These are phyloP conservation scores for Ustilago nuda DNA, from an alignment of 1,284 basidiomycete genomes.

Conservation along the genomic window DNA sequence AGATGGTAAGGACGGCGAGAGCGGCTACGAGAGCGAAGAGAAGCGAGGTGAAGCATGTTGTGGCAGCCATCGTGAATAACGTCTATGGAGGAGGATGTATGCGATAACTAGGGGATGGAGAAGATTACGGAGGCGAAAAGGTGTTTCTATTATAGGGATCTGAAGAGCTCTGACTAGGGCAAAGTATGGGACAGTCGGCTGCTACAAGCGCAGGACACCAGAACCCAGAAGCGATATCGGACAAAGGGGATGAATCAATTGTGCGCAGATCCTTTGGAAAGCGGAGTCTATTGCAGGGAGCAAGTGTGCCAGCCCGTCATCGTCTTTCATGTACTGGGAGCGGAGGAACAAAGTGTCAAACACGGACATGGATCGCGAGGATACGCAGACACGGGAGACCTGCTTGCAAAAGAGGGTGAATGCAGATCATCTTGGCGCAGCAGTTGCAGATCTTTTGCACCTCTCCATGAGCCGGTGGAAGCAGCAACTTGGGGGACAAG, in stretches of 20 bases:
- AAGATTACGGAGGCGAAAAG: not conserved
- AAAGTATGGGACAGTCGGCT: no score
- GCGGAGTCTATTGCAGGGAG: constrained; percentile 1
- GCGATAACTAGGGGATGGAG: not conserved
- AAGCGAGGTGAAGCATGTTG: constrained; percentile 19
- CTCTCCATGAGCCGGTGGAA: constrained; percentile 12
- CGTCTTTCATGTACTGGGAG: not conserved
- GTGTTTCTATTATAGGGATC: not conserved
- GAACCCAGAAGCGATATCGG: not conserved
- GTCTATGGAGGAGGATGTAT: constrained; percentile 12
- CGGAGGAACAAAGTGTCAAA: constrained; percentile 1
- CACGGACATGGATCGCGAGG: not conserved
- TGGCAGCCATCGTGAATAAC: constrained; percentile 10
- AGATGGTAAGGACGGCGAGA: constrained; percentile 17
- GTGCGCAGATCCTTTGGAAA: constrained; percentile 1
- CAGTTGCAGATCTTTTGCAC: constrained; percentile 10
- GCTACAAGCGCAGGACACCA: not conserved
- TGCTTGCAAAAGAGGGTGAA: not conserved
- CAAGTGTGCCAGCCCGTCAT: not conserved
- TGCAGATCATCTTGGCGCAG: constrained; percentile 18
- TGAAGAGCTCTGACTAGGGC: not conserved
- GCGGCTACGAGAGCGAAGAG: constrained; percentile 24
- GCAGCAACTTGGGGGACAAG: not conserved
- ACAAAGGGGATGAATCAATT: not conserved
- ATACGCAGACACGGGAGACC: not conserved